These are phyloP conservation scores for Alopecurus myosuroides DNA, from an alignment of 176 grass and related monocot genomes.

Conservation along the genomic window DNA sequence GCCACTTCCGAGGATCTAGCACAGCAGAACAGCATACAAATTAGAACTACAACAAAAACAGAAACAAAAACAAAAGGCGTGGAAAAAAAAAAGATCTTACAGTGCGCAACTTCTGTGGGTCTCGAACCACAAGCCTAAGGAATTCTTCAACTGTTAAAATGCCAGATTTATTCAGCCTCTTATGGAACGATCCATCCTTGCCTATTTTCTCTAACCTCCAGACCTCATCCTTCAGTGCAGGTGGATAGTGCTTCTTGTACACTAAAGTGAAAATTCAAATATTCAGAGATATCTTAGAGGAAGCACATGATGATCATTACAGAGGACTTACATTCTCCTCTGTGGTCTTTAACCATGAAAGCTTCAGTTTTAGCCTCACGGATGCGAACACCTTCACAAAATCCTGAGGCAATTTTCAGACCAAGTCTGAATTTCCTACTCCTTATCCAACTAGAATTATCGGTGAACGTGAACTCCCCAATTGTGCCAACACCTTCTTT, in stretches of 20 bases:
- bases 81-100: constrained; percentile 46
- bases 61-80: not conserved
- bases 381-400: constrained; percentile 49
- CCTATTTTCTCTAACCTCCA: constrained; percentile 97
- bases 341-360: constrained; percentile 89
- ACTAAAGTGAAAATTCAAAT: constrained; percentile 48
- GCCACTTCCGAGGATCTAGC: constrained; percentile 81
- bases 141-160: constrained; percentile 89
- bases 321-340: constrained; percentile 74
- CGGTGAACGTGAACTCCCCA: constrained; percentile 82
- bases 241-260: constrained; percentile 97
- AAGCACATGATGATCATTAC: constrained; percentile 7
- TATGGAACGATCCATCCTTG: constrained; percentile 86
- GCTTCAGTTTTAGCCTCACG: constrained; percentile 83
- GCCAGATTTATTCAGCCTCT: constrained; percentile 64
- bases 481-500: constrained; percentile 80
- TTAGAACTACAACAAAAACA: constrained; percentile 9
- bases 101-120: constrained; percentile 62
- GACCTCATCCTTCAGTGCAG: constrained; percentile 80
- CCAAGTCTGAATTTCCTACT: constrained; percentile 88
- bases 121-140: constrained; percentile 58
- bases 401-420: constrained; percentile 56
- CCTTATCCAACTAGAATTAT: constrained; percentile 97
- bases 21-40: not conserved
- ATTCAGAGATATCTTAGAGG: constrained; percentile 5